A percentile compares a stretch with the other conserved stretches of the same genome.
phyloP scores from a whole-genome alignment of 2,329 filamentous ascomycete species.

The Claviceps fusiformis region DNA sequence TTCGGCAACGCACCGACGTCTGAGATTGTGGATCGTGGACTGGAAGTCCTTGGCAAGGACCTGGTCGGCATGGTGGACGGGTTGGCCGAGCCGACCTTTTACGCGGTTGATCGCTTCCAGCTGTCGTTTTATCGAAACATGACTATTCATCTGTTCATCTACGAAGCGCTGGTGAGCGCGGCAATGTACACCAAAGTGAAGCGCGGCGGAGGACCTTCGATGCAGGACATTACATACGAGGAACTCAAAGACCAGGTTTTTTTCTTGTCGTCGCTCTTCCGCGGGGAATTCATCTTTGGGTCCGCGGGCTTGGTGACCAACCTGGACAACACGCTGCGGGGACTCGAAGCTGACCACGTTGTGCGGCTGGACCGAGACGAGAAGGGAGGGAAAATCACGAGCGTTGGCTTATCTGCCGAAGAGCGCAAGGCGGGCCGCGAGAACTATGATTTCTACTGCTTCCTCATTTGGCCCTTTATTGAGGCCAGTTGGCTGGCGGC shows the following conservation, averaged over 20 bases:
- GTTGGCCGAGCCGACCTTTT: constrained; percentile 82
- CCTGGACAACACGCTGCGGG: constrained; percentile 62
- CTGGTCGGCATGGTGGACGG: constrained; percentile 70
- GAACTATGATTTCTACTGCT: constrained; percentile 98
- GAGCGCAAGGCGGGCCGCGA: constrained; percentile 73
- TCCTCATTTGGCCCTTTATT: constrained; percentile 96
- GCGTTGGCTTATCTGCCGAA: constrained; percentile 58
- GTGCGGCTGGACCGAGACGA: constrained; percentile 51
- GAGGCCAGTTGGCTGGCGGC: constrained; percentile 88
- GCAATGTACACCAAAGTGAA: constrained; percentile 88
- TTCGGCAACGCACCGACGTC: constrained; percentile 71
- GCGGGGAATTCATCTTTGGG: constrained; percentile 93
- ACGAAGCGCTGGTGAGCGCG: constrained; percentile 78
- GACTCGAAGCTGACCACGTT: constrained; percentile 66
- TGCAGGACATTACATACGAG: constrained; percentile 64
- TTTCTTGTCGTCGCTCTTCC: constrained; percentile 87
- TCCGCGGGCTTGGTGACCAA: constrained; percentile 72
- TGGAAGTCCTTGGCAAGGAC: constrained; percentile 83
- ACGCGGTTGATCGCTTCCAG: constrained; percentile 90
- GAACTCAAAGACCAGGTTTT: constrained; percentile 66
- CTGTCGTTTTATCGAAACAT: constrained; percentile 98
- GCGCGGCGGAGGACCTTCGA: constrained; percentile 68
- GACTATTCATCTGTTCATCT: constrained; percentile 97
- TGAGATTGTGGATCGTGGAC: constrained; percentile 73
- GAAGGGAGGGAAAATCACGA: constrained; percentile 38